These are phyloP conservation scores for Phaeophleospora eucalypticola DNA, from an alignment of 2,329 filamentous ascomycete genomes.

Conservation along the genomic window DNA sequence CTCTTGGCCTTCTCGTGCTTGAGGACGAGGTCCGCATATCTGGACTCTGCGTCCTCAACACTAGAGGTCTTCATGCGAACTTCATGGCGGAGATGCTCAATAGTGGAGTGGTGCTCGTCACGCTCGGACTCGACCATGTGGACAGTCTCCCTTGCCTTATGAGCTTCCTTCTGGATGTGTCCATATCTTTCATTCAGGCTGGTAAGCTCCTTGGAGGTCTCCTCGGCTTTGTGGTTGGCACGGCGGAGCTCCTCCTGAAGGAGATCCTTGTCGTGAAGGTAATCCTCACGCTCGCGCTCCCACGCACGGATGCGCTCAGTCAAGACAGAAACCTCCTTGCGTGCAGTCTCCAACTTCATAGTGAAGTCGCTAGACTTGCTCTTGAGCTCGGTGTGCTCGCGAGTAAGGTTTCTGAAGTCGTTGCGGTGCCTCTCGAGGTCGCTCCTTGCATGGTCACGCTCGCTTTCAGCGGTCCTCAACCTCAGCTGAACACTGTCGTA, in stretches of 20 bases:
- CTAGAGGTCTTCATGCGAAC: slow-evolving; percentile 23
- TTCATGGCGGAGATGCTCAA: slow-evolving; percentile 28
- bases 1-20: slow-evolving; percentile 26
- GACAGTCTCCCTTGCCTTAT: slow-evolving; percentile 25
- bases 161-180: slow-evolving; percentile 24
- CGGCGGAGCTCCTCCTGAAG: slow-evolving; percentile 30
- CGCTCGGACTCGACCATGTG: slow-evolving; percentile 28
- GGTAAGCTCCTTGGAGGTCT: slow-evolving; percentile 23
- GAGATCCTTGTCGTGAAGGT: slow-evolving; percentile 27
- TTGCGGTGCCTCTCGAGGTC: slow-evolving; percentile 27
- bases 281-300: slow-evolving; percentile 26
- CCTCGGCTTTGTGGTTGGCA: slow-evolving; percentile 20
- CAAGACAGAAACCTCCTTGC: slow-evolving; percentile 25
- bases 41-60: slow-evolving; percentile 24
- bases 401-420: slow-evolving; percentile 25
- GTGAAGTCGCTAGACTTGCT: slow-evolving; percentile 24
- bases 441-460: slow-evolving; percentile 26
- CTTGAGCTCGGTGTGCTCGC: slow-evolving; percentile 28
- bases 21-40: slow-evolving; percentile 21
- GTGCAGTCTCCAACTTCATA: slow-evolving; percentile 22
- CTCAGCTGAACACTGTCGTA: slow-evolving; percentile 20
- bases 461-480: slow-evolving; percentile 22
- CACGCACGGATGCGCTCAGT: slow-evolving; percentile 25
- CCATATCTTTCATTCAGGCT: slow-evolving; percentile 25
- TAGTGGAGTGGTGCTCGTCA: slow-evolving; percentile 27